A percentile compares a stretch with the other conserved stretches of the same genome.
phyloP scores from a whole-genome alignment of 2,329 filamentous ascomycete species.

The Aspergillus puulaauensis region DNA sequence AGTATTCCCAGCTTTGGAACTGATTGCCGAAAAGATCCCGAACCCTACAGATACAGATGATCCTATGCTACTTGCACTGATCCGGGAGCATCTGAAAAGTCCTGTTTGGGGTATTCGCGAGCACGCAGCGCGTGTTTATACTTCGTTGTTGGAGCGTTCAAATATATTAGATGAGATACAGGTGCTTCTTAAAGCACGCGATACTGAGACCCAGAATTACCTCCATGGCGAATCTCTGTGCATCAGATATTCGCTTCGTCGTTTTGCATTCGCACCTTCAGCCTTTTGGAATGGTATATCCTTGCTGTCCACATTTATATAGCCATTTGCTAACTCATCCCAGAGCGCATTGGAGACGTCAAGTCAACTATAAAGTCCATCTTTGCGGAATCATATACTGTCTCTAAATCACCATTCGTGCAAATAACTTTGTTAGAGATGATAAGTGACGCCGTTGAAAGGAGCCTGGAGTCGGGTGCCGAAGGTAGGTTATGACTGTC shows the following conservation, averaged over 20 bases:
- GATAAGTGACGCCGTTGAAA: slow-evolving; percentile 36
- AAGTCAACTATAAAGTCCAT: slow-evolving; percentile 25
- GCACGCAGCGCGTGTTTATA: slow-evolving; percentile 46
- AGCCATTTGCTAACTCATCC: slow-evolving; percentile 8
- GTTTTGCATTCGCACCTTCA: slow-evolving; percentile 32
- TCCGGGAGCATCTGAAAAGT: slow-evolving; percentile 41
- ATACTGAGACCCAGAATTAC: slow-evolving; percentile 32
- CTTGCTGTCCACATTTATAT: background rate
- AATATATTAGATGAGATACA: slow-evolving; percentile 33
- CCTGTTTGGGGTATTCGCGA: slow-evolving; percentile 48
- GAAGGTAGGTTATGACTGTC: slow-evolving; percentile 26
- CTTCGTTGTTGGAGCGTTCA: slow-evolving; percentile 34
- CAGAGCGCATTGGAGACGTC: slow-evolving; percentile 31
- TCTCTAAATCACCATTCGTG: slow-evolving; percentile 34
- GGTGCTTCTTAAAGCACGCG: slow-evolving; percentile 22
- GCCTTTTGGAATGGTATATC: slow-evolving; percentile 37
- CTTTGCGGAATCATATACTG: slow-evolving; percentile 27
- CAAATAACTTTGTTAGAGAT: slow-evolving; percentile 38
- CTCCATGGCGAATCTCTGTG: slow-evolving; percentile 43
- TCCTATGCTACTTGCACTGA: slow-evolving; percentile 30
- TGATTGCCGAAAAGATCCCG: slow-evolving; percentile 46
- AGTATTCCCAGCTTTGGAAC: slow-evolving; percentile 47
- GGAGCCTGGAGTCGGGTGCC: slow-evolving; percentile 27
- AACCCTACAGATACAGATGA: slow-evolving; percentile 34
- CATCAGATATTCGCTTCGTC: slow-evolving; percentile 38